Evolutionary conservation across 805 yeast species (phyloP), one percentile per base, ranked within the genome.

Genomic region (Suhomyces kilbournensis): DNA sequence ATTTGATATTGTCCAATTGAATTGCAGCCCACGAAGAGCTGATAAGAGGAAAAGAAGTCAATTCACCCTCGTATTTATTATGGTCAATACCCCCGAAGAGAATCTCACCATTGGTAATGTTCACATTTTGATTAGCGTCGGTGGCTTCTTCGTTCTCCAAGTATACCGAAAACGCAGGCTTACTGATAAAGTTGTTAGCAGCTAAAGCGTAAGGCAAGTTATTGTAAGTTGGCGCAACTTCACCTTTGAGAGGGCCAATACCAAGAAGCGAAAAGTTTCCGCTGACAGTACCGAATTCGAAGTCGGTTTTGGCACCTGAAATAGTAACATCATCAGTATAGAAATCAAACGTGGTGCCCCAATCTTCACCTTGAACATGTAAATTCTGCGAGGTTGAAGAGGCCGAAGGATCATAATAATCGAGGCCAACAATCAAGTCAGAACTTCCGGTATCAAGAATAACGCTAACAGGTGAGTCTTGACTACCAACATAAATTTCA

Each of bases 81-180:
- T 78, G 80, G 61, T 87, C 93, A 26, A 84, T 78, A 26, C 85
- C 94, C 45, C 94, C 93, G 71, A 87, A 87, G 46, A 87, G 64
- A 17, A 87, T 71, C 17, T 10, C 39, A n/a, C 39, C 39, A 35
- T 35, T 35, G 39, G 39, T 35, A 35, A 35, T 35, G 20, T n/a
- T n/a, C 2, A n/a, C 10, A 3, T 7, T 3, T 20, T 20, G 22
- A 4, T 20, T 20, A 3, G 3, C 22, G 22, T 20, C 3, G 22
- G 22, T 20, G 22, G 22, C 22, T 20, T 20, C 22, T 20, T 20
- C 22, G 4, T 20, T 20, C 4, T 20, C 22, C 22, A 20, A 20
- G 4, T 20, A 20, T 20, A 20, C 22, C 22, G 22, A 20, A 20
- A 20, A 20, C 4, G 22, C 22, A 3, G 22, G 22, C 22, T 20